Base-by-base conservation (phyloP, 306 rosid genomes). In the Trifolium repens region DNA sequence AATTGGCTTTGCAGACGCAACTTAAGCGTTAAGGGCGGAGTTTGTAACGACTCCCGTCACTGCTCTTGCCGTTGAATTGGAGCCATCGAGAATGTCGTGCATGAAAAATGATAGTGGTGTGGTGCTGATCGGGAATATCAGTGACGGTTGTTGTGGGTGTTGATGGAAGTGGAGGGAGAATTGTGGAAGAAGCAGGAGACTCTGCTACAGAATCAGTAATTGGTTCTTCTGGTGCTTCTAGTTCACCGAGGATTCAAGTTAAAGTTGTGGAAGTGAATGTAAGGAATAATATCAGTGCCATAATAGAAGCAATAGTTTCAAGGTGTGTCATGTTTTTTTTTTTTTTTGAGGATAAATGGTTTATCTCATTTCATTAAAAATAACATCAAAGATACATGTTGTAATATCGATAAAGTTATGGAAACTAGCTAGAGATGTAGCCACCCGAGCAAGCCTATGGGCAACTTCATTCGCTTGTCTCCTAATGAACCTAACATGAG, bases 1-100 rank as follows among this genome's bases (percentile, higher is more conserved):
- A 4, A 88, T 91, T 5, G 98, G 97, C 85, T 93, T 93, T 10
- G 98, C 90, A 9, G 91, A 93, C 4, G 98, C 96, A 9, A 93
- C 91, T 74, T 89, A 89, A 0, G 97, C 97, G 4, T 85, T 88
- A 58, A 88, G 84, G 0, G 96, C 92, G 0, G 98, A 96, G 73
- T 91, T 91, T 32, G 89, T 72, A 2, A 89, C 97, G 0, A 88
- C 85, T 7, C 97, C 96, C 0, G 96, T 89, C n/a, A 89, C 85
- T 0, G 97, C 96, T 74, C 83, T 70, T 0, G 98, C 91, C 0
- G 97, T 71, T 7, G 97, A 97, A 74, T 87, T 94, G 0, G 97
- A 83, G 2, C 98, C 97, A 0, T 96, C 96, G 0, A 94, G 85
- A 6, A 94, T 84, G 57, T 94, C 98, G 10, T 91, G 98, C 96